Evolutionary conservation across 305 asterid species (phyloP).

Genomic region (Rubia peregrina): DNA sequence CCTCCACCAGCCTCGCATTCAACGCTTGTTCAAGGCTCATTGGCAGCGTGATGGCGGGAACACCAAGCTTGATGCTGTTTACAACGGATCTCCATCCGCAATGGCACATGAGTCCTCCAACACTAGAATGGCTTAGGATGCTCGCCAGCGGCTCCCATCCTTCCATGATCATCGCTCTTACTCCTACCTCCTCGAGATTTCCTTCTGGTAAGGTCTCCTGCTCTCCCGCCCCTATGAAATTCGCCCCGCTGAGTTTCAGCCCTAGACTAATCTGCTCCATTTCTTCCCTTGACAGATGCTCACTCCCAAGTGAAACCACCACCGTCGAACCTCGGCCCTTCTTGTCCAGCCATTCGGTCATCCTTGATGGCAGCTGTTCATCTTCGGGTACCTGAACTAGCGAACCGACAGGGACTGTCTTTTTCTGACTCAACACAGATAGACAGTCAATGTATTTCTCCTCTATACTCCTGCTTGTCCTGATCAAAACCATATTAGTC

Average conservation of each 20-base stretch:
- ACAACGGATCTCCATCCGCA: conserved; percentile 59
- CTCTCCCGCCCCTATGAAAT: conserved; percentile 40
- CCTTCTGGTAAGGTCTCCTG: conserved; percentile 28
- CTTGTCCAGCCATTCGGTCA: conserved; percentile 37
- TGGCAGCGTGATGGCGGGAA: conserved; percentile 47
- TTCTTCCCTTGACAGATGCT: conserved; percentile 37
- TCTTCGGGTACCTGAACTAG: conserved; percentile 23
- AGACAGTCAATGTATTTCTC: conserved; percentile 41
- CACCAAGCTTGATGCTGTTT: conserved; percentile 32
- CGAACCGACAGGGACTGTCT: conserved; percentile 38
- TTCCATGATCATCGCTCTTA: conserved; percentile 37
- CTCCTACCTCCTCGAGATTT: conserved; percentile 31
- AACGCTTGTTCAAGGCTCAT: conserved; percentile 55
- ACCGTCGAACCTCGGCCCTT: conserved; percentile 36
- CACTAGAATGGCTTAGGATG: conserved; percentile 33
- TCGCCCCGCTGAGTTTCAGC: conserved; percentile 36
- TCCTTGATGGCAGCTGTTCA: background rate
- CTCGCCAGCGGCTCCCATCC: conserved; percentile 44
- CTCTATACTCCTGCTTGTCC: conserved; percentile 37
- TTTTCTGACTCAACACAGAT: conserved; percentile 19
- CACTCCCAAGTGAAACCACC: conserved; percentile 45
- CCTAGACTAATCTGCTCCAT: conserved; percentile 45
- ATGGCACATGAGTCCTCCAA: conserved; percentile 47
- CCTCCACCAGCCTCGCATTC: conserved; percentile 49
- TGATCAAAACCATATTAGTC: conserved; percentile 32